Evolutionary conservation across 2,329 filamentous ascomycete species (phyloP).

Genomic region (Fusarium pseudonygamai): DNA sequence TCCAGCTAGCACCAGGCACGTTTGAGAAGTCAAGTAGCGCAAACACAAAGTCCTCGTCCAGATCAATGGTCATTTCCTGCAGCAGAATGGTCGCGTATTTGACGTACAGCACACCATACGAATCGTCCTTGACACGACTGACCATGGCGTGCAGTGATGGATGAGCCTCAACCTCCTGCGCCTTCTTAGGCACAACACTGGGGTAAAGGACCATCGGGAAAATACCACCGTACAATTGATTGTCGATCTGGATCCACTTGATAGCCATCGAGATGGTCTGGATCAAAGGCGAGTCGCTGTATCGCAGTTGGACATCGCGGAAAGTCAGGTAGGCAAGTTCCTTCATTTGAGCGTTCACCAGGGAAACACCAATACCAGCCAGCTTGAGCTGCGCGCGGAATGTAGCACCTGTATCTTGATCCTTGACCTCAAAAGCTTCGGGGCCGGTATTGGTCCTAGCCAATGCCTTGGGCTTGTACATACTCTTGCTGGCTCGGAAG

Average conservation of each 20-base stretch:
- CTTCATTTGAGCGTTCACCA: slow-evolving; percentile 91
- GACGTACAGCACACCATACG: slow-evolving; percentile 96
- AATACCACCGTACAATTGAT: slow-evolving; percentile 96
- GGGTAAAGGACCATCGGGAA: slow-evolving; percentile 98
- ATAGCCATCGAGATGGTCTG: slow-evolving; percentile 90
- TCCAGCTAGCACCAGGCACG: slow-evolving; percentile 88
- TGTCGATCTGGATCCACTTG: slow-evolving; percentile 99
- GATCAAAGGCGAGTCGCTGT: slow-evolving; percentile 91
- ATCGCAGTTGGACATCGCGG: slow-evolving; percentile 88
- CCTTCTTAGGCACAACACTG: slow-evolving; percentile 96
- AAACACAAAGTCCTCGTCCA: slow-evolving; percentile 98
- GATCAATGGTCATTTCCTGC: slow-evolving; percentile 97
- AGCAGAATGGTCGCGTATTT: slow-evolving; percentile 95
- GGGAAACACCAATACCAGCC: slow-evolving; percentile 89
- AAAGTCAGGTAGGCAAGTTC: slow-evolving; percentile 95
- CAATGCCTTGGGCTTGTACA: slow-evolving; percentile 74
- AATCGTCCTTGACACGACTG: slow-evolving; percentile 96
- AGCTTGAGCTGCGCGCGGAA: slow-evolving; percentile 90
- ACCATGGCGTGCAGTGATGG: slow-evolving; percentile 93
- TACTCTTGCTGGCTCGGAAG: slow-evolving; percentile 90
- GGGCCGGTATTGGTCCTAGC: slow-evolving; percentile 60
- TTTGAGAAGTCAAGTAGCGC: slow-evolving; percentile 95
- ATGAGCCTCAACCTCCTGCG: slow-evolving; percentile 94
- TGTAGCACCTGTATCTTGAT: slow-evolving; percentile 85
- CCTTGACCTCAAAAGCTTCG: slow-evolving; percentile 87